phyloP scores from a whole-genome alignment of 139 green algal genomes.

The Asterochloris sp. region DNA sequence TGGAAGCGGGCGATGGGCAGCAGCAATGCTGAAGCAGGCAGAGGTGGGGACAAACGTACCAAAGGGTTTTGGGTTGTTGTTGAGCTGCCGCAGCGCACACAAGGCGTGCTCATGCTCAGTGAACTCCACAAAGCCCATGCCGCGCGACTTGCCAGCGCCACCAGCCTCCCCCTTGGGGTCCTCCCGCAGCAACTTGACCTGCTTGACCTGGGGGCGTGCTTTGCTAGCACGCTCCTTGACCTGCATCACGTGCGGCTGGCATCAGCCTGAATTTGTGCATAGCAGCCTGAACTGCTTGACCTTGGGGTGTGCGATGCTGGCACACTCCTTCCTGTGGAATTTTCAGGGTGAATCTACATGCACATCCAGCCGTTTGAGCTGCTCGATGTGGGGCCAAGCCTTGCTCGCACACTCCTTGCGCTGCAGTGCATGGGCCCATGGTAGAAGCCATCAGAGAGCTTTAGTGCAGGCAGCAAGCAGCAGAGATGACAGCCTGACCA shows the following conservation, averaged over 20 bases:
- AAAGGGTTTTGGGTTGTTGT: conserved; percentile 90
- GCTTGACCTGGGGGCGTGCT: conserved; percentile 65
- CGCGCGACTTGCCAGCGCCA: conserved; percentile 35
- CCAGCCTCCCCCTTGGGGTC: conserved; percentile 13
- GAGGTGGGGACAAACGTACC: conserved; percentile 8
- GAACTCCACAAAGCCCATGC: conserved; percentile 94
- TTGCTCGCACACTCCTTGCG: conserved; percentile 78
- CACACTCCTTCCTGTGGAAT: too few species aligned
- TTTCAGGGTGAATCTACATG: too few species aligned
- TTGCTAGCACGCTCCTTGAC: conserved; percentile 79
- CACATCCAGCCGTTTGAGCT: too few species aligned
- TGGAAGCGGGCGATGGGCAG: not conserved
- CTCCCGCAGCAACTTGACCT: conserved; percentile 87
- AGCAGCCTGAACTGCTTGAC: conserved; percentile 84
- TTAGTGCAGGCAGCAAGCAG: too few species aligned
- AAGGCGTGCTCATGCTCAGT: conserved; percentile 81
- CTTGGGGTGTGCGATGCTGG: conserved; percentile 46
- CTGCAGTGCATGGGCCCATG: conserved; percentile 31
- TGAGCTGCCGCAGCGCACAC: conserved; percentile 85
- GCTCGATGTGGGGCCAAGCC: not conserved
- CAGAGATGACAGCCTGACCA: too few species aligned
- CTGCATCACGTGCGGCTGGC: conserved; percentile 30
- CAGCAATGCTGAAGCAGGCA: not conserved
- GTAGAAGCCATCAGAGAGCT: too few species aligned
- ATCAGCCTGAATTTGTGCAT: conserved; percentile 31